Percentiles rank a stretch among this genome's conserved stretches.
phyloP scores from a whole-genome alignment of 345 rosid genomes.

The Eucalyptus pumila region DNA sequence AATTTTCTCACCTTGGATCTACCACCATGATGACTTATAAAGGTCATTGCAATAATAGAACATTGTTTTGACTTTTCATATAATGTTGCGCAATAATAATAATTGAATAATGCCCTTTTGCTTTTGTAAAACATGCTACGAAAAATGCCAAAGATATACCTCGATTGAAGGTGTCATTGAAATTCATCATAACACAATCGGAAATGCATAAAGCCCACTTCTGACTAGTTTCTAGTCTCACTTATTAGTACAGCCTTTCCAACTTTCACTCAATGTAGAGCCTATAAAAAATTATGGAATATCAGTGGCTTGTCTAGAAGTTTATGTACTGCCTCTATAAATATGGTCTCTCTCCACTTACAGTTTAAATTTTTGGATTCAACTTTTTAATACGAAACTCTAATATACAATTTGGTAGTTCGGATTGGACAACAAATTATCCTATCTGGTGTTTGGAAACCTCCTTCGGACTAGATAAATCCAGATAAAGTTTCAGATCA shows the following conservation, averaged over 20 bases:
- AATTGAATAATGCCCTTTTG: neutral
- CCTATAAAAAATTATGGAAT: neutral
- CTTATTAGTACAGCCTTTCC: neutral
- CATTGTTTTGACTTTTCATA: neutral
- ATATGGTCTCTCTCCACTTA: neutral
- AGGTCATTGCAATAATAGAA: neutral
- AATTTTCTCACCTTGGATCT: neutral
- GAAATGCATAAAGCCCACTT: neutral
- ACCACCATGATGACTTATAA: neutral
- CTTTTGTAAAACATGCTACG: neutral
- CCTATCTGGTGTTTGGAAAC: neutral
- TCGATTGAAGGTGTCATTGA: neutral
- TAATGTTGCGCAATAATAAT: neutral
- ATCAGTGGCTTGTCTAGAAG: neutral
- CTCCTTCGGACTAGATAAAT: neutral
- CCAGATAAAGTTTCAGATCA: neutral
- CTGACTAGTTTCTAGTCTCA: neutral
- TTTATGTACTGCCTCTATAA: neutral
- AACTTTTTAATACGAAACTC: neutral
- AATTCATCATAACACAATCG: neutral
- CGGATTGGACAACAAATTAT: neutral
- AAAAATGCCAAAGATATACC: neutral
- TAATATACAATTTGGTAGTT: neutral
- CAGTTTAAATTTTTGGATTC: neutral
- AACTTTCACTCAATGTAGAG: neutral